Base-by-base conservation (phyloP, 805 yeast genomes). In the Lachancea dasiensis region DNA sequence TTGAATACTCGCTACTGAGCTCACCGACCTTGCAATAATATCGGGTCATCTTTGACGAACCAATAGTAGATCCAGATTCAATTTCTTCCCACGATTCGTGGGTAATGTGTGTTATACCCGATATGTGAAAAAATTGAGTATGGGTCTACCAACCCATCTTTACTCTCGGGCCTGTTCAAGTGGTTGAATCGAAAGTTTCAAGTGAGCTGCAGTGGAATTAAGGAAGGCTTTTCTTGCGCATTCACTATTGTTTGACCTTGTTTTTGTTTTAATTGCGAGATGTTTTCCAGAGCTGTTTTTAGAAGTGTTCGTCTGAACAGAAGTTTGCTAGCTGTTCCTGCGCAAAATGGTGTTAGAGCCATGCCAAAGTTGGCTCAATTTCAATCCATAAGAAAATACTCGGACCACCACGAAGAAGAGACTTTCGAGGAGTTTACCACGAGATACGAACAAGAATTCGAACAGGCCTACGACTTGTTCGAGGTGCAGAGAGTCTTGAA, bases 371-470 rank as follows among this genome's bases (percentile, higher is more conserved):
- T 49, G 39, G 44, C 46, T 10, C 40, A 44, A 20, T 40, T 47
- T 20, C 40, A 43, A 23, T 55, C 51, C 29, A 44, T 67, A 42
- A 78, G 96, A 77, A 71, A 71, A 56, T 87, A 84, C 74, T 82
- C 95, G 38, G 74, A 70, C 41, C 80, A 72, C 51, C 94, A 85
- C 61, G 85, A 81, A 50, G 95, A 85, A 63, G 97, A 87, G 71
- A 79, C 95, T 38, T 89, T 85, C 51, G 97, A 87, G 69, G 96
- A 89, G 70, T 87, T 86, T 74, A 86, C 95, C 38, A 73, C 59
- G 47, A 79, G 89, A 77, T 86, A 77, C 71, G 96, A 86, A 72
- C 84, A 86, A 69, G 97, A 92, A 64, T 92, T 92, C 58, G 97
- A 92, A 54, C 86, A 83, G 63, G 95, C 95, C 33, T 83, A 84